Evolutionary conservation across 2,329 filamentous ascomycete genomes (phyloP), one percentile per base, ranked within the genome.

Genomic region (Talaromyces islandicus): DNA sequence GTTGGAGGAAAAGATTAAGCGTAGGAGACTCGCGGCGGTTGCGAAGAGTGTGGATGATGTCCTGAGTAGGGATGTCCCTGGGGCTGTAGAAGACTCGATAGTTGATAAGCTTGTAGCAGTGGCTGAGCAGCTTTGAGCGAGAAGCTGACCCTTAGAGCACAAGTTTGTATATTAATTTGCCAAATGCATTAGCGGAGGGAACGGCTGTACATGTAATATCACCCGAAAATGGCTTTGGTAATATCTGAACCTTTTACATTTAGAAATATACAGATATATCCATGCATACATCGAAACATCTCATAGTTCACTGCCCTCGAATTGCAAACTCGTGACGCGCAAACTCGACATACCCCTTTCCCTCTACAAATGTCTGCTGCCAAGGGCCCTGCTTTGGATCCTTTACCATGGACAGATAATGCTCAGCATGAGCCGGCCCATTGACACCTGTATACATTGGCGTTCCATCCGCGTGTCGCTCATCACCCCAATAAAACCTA

Each of bases 1-100:
- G 73, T 77, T 99, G 74, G 94, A 99, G 76, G 82, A 86, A 57
- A 83, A 87, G 65, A 85, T 92, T 66, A 84, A 80, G 65, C 78
- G 78, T 63, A 85, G 88, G 63, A 84, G 85, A 62, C 71, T 95
- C 48, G 78, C 65, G 43, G 71, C 70, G 29, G 64, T 76, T 56
- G 62, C 66, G 9, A 66, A 60, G 35, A 62, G 68, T 55, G 66
- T 78, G 63, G 67, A 68, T 32, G 68, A 24, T 12, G 54, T 65
- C 9, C 62, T 74, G 38, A 63, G 73, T 46, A 57, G 61, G 10
- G 63, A 57, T 19, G 56, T 61, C 17, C 56, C 24, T 46, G 21
- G 12, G 4, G 41, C 50, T 53, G 38, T 11, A 48, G 51, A 25
- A 54, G 64, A 68, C 32, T 61, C 50, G 6, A 61, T 73, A 25